Base-by-base conservation (phyloP, 345 rosid species). In the Hevea brasiliensis region DNA sequence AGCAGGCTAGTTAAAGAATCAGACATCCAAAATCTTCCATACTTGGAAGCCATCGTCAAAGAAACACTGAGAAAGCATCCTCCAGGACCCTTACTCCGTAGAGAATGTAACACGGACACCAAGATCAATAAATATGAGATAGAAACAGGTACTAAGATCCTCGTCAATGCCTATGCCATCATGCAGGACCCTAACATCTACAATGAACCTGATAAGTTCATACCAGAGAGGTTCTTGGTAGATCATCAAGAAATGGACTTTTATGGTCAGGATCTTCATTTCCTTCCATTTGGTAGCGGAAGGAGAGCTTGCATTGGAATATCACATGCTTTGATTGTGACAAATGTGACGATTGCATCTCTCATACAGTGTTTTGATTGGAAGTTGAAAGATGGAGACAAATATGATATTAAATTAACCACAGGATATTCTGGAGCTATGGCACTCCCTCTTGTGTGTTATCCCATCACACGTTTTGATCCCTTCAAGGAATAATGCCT, bases 341-440 rank as follows among this genome's bases (percentile, higher is more conserved):
- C 80, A 71, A 81, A 76, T 40, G 69, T 76, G 11, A 68, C 80
- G 6, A 65, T 85, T 53, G 88, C 80, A 4, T 79, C 77, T 5
- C 66, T 85, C 55, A 56, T 85, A 11, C 88, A 85, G 24, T 85
- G 86, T 71, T 85, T 85, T 61, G 88, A 85, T 15, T 79, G 83
- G 81, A 77, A 72, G 50, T 44, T 83, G 56, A 71, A 79, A 60
- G 83, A 53, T 27, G 81, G 56, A 13, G 77, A 77, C 8, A 72
- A 71, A 61, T 65, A 74, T 56, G 80, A 76, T 17, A 70, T 75
- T 10, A 67, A 73, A 17, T 7, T 81, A 54, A 81, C 72, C 18
- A 77, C 72, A 0, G 86, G 85, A 27, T 83, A 79, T 48, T 62
- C 85, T 4, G 87, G 89, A 17, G 81, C 87, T 2, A 79, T 70